Conservation (phyloP, 2,329 filamentous ascomycete species). For the Exophiala mesophila region DNA sequence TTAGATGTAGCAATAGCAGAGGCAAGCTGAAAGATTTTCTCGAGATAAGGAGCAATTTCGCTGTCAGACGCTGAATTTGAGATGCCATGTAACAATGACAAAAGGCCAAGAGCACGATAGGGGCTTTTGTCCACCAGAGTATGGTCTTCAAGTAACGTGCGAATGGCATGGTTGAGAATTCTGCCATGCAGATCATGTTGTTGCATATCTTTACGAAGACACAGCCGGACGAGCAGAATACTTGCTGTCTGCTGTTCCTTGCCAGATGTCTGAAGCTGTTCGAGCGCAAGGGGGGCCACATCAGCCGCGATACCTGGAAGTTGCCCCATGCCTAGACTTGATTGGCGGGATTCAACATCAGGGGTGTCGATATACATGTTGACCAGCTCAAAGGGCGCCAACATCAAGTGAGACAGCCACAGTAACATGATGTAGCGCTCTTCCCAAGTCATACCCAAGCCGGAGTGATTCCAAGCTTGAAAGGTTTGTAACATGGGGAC, state of each 20-base stretch:
- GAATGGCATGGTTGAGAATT: conserved; percentile 67
- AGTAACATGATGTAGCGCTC: conserved; percentile 81
- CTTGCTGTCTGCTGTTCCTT: conserved; percentile 91
- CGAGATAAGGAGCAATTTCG: conserved; percentile 65
- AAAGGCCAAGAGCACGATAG: conserved; percentile 71
- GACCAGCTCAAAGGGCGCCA: conserved; percentile 84
- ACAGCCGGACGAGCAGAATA: conserved; percentile 70
- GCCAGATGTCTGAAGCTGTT: conserved; percentile 68
- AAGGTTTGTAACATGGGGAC: conserved; percentile 63
- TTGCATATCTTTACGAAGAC: conserved; percentile 86
- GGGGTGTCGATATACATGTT: conserved; percentile 61
- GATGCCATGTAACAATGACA: conserved; percentile 75
- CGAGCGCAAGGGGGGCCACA: conserved; percentile 64
- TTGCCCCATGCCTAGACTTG: conserved; percentile 48
- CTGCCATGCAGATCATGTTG: conserved; percentile 62
- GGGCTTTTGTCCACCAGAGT: conserved; percentile 46
- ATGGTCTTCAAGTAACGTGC: conserved; percentile 48
- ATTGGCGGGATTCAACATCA: conserved; percentile 19
- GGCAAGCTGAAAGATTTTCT: conserved; percentile 60
- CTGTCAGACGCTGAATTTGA: conserved; percentile 66
- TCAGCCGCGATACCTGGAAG: conserved; percentile 67
- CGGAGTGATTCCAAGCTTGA: conserved; percentile 22
- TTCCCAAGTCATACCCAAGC: conserved; percentile 65
- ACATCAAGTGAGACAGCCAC: conserved; percentile 77
- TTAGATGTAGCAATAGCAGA: conserved; percentile 54